Conservation (phyloP, 768 basidiomycete genomes). For the Sarcomyxa edulis region DNA sequence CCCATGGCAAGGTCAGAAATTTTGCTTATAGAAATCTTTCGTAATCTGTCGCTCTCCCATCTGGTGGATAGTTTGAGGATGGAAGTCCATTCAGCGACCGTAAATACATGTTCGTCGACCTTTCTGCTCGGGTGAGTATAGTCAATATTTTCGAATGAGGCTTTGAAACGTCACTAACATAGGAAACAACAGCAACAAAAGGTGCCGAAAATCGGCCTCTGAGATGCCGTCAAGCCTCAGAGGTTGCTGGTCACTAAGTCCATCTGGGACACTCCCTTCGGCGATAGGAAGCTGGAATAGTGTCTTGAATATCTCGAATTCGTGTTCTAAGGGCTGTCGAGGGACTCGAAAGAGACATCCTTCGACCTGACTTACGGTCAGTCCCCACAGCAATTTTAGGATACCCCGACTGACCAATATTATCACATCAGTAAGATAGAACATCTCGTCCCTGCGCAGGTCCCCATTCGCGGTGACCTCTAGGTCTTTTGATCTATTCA, state of each 20-base stretch:
- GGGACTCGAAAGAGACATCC: constrained; percentile 22
- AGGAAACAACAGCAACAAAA: constrained; percentile 22
- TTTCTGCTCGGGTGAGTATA: not conserved
- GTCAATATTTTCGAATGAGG: not conserved
- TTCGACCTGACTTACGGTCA: constrained; percentile 18
- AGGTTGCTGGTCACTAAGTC: constrained; percentile 16
- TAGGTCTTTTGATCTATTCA: not conserved
- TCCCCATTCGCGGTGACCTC: not conserved
- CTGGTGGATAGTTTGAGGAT: constrained; percentile 29
- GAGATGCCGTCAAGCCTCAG: constrained; percentile 17
- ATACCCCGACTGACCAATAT: not conserved
- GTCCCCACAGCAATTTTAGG: not conserved
- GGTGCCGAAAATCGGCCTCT: constrained; percentile 15
- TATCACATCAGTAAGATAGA: constrained; percentile 1
- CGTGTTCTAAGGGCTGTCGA: constrained; percentile 15
- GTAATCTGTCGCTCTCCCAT: constrained; percentile 25
- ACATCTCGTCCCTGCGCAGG: not conserved
- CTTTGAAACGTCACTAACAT: constrained; percentile 10
- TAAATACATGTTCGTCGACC: constrained; percentile 6
- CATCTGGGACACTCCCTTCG: constrained; percentile 11
- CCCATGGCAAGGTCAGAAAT: constrained; percentile 12
- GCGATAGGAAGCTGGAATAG: constrained; percentile 19
- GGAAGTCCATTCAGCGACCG: constrained; percentile 24
- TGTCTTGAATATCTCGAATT: constrained; percentile 19
- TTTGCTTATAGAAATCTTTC: constrained; percentile 18